Conservation (phyloP, 257 asterid genomes). For the Salvia splendens region DNA sequence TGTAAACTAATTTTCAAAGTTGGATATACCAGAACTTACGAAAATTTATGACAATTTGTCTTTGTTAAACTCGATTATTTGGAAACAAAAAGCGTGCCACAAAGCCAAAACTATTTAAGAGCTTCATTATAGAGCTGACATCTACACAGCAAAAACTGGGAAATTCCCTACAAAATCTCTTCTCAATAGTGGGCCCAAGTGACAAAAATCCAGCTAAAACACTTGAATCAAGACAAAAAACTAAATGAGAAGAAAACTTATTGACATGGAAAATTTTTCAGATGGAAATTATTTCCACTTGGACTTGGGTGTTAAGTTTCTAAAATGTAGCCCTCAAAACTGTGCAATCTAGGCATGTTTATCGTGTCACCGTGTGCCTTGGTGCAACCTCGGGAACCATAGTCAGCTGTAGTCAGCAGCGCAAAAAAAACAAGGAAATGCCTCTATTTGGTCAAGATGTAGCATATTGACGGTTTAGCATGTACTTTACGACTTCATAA, state of each 20-base stretch:
- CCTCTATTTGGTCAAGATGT: slow-evolving; percentile 24
- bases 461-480: slow-evolving; percentile 53
- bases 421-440: neutral
- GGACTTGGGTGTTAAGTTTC: neutral
- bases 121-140: too few relatives aligned
- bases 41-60: too few relatives aligned
- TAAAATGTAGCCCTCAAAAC: slow-evolving; percentile 37
- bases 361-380: slow-evolving; percentile 34
- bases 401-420: slow-evolving; percentile 43
- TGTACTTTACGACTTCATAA: slow-evolving; percentile 81
- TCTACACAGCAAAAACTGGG: slow-evolving; percentile 39
- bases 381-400: slow-evolving; percentile 25
- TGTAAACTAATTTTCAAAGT: too few relatives aligned
- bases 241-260: slow-evolving; percentile 41
- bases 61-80: too few relatives aligned
- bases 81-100: too few relatives aligned
- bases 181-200: slow-evolving; percentile 33
- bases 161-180: slow-evolving; percentile 35
- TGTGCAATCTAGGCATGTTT: slow-evolving; percentile 38
- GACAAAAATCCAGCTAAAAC: slow-evolving; percentile 25
- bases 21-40: too few relatives aligned
- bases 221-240: slow-evolving; percentile 27
- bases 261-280: slow-evolving; percentile 27
- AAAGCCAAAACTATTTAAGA: too few relatives aligned
- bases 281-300: slow-evolving; percentile 37